phyloP scores from a whole-genome alignment of 2,329 filamentous ascomycete genomes.

The Alternaria rosae region DNA sequence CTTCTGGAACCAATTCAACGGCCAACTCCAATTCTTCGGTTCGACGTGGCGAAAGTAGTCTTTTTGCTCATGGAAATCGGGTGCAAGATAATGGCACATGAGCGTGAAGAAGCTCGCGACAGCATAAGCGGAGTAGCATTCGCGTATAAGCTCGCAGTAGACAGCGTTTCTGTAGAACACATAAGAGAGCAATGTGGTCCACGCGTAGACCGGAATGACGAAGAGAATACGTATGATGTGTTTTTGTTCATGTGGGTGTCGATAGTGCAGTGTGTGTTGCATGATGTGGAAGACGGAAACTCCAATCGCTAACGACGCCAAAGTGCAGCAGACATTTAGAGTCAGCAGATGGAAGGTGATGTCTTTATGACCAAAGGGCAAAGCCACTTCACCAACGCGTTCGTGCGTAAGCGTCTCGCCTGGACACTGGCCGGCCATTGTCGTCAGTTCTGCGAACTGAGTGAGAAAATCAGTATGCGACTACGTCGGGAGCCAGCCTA shows the following conservation, averaged over 20 bases:
- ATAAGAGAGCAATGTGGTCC: slow-evolving; percentile 76
- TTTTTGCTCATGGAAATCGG: slow-evolving; percentile 80
- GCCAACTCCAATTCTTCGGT: slow-evolving; percentile 77
- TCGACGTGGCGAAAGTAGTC: slow-evolving; percentile 76
- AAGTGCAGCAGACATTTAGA: slow-evolving; percentile 61
- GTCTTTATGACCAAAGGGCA: slow-evolving; percentile 40
- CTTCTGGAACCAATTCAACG: slow-evolving; percentile 72
- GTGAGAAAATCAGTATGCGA: neutral
- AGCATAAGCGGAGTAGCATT: slow-evolving; percentile 89
- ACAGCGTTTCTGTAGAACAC: slow-evolving; percentile 78
- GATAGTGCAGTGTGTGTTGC: slow-evolving; percentile 67
- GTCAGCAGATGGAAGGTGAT: slow-evolving; percentile 66
- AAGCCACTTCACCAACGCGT: neutral
- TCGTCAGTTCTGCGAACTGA: neutral
- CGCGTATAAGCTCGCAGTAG: slow-evolving; percentile 81
- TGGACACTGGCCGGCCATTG: neutral
- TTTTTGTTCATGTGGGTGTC: slow-evolving; percentile 66
- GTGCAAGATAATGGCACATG: slow-evolving; percentile 80
- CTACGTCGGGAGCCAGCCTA: neutral
- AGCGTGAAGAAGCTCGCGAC: slow-evolving; percentile 87
- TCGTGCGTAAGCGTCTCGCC: neutral
- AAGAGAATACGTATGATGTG: slow-evolving; percentile 86
- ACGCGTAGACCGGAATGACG: slow-evolving; percentile 84
- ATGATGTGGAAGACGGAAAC: slow-evolving; percentile 64
- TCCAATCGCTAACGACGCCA: slow-evolving; percentile 59